Base-by-base conservation (phyloP, 1,139 yeast species). In the Casaregolazyma suthepensis region DNA sequence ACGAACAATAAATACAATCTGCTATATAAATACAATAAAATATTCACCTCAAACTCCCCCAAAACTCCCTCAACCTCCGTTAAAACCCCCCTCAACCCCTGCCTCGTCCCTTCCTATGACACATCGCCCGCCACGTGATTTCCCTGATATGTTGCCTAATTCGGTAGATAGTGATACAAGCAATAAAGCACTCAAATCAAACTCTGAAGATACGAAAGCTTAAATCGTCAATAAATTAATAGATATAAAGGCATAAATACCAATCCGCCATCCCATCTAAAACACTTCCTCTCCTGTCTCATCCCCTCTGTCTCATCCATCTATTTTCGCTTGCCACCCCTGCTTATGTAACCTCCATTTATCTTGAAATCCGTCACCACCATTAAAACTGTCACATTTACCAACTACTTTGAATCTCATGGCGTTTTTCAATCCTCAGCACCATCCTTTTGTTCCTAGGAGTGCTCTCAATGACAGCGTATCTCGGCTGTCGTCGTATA, bases 381-480 rank as follows among this genome's bases (percentile, higher is more conserved):
- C 17, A 7, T 5, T 15, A 13, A n/a, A n/a, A 15, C 64, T 70
- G 20, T 45, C 22, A 23, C 18, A 17, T 45, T 45, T 29, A 13
- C 19, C 13, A 13, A 31, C 15, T 3, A n/a, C 29, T 15, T 15
- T 5, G 9, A 6, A n/a, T 10, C 13, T 12, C 13, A 48, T 43
- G 46, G 51, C 46, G n/a, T 48, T 48, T 31, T 48, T 42, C 42
- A 48, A 48, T 22, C 51, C 46, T 26, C 46, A 43, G 51, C 51
- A 48, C 29, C 54, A 51, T 43, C 54, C 54, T n/a, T 18, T 51
- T 40, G 54, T 51, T 17, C 51, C 54, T 1, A 43, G 42, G 26
- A 44, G 13, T 22, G 51, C 40, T 13, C 38, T 46, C 19, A 48
- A 45, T 22, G 51, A 46, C 20, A 43, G 26, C 29, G 29, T 23